A percentile compares a stretch with the other conserved stretches of the same genome.
These are phyloP conservation scores for Stagonosporopsis chrysanthemi DNA, from an alignment of 2,329 filamentous ascomycete species.

Conservation along the genomic window DNA sequence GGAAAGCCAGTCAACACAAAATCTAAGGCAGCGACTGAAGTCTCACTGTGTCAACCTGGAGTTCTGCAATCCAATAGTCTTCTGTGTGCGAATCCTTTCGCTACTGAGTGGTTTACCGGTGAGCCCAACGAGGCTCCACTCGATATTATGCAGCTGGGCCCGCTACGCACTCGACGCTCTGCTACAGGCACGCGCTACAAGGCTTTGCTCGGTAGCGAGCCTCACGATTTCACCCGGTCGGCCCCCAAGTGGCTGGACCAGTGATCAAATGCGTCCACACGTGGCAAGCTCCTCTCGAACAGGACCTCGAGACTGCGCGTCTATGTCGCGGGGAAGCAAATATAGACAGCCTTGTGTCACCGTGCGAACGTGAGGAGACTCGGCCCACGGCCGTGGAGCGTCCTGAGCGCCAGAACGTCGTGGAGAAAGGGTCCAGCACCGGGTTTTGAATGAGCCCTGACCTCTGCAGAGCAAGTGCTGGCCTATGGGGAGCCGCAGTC, in stretches of 20 bases:
- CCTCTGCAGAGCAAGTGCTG: slow-evolving; percentile 2
- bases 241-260: slow-evolving; percentile 6
- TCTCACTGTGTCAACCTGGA: too few relatives aligned
- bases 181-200: background rate
- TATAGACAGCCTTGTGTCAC: slow-evolving; percentile 10
- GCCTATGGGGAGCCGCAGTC: background rate
- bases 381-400: slow-evolving; percentile 14
- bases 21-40: background rate
- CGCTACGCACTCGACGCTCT: background rate
- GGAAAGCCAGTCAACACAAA: background rate
- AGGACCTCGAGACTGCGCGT: background rate
- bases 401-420: slow-evolving; percentile 6
- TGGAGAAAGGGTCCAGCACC: slow-evolving; percentile 1
- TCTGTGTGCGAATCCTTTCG: slow-evolving; percentile 6
- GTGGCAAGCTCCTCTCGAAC: slow-evolving; percentile 21
- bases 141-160: background rate
- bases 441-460: slow-evolving; percentile 7
- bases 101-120: slow-evolving; percentile 17
- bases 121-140: slow-evolving; percentile 16
- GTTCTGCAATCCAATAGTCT: background rate
- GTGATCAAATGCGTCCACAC: slow-evolving; percentile 21
- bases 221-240: slow-evolving; percentile 1
- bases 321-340: slow-evolving; percentile 8
- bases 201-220: background rate
- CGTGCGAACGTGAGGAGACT: slow-evolving; percentile 14